A percentile compares a stretch with the other conserved stretches of the same genome.
These are phyloP conservation scores for Hemisphaericaspora xylofermentans DNA, from an alignment of 1,139 yeast genomes.

Conservation along the genomic window DNA sequence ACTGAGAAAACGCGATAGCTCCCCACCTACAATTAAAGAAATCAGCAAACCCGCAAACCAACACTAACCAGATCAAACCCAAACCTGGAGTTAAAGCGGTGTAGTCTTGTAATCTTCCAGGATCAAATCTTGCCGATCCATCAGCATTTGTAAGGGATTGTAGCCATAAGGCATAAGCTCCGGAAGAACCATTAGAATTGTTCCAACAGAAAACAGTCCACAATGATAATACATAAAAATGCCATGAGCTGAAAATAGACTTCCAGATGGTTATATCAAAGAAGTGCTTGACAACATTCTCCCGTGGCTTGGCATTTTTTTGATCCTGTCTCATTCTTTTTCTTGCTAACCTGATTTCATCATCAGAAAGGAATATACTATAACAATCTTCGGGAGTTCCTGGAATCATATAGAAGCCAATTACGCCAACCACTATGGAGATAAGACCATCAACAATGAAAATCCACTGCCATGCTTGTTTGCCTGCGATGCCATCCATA, in stretches of 20 bases:
- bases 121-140: constrained; percentile 27
- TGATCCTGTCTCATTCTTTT: constrained; percentile 50
- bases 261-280: constrained; percentile 45
- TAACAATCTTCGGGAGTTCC: constrained; percentile 67
- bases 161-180: constrained; percentile 53
- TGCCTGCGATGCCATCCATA: constrained; percentile 48
- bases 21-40: constrained; percentile 54
- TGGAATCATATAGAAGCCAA: constrained; percentile 63
- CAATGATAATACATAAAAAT: constrained; percentile 47
- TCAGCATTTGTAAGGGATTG: constrained; percentile 29
- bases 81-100: constrained; percentile 47
- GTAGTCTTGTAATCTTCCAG: constrained; percentile 39
- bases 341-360: constrained; percentile 63
- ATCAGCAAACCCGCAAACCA: constrained; percentile 47
- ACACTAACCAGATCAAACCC: constrained; percentile 40
- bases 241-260: constrained; percentile 52
- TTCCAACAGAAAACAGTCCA: constrained; percentile 69
- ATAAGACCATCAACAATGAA: constrained; percentile 66
- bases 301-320: constrained; percentile 30
- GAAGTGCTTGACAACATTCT: constrained; percentile 29
- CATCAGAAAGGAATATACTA: constrained; percentile 57
- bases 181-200: constrained; percentile 45
- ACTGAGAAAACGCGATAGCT: constrained; percentile 56
- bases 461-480: constrained; percentile 73
- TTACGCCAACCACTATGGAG: constrained; percentile 57